These are phyloP conservation scores for Candolleomyces aberdarensis DNA, from an alignment of 768 basidiomycete species.

Conservation along the genomic window DNA sequence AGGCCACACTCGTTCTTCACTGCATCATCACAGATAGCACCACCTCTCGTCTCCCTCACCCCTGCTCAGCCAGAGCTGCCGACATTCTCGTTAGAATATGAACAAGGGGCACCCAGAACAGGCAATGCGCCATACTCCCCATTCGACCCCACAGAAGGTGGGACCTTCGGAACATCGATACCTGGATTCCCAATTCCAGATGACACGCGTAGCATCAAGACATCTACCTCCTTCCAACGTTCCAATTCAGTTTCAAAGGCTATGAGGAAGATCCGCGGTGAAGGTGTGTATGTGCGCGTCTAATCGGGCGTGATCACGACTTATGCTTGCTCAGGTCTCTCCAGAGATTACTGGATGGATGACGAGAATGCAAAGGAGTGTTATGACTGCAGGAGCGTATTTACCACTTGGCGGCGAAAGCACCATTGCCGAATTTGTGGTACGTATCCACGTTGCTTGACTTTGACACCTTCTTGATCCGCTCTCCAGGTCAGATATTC, in stretches of 20 bases:
- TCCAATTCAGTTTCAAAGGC: constrained; percentile 88
- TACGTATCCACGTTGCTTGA: constrained; percentile 27
- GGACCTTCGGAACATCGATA: constrained; percentile 68
- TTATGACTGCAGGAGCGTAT: constrained; percentile 92
- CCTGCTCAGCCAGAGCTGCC: constrained; percentile 80
- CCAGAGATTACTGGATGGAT: constrained; percentile 98
- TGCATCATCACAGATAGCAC: constrained; percentile 59
- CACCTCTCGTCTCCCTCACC: constrained; percentile 81
- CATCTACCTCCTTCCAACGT: constrained; percentile 64
- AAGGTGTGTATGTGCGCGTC: constrained; percentile 49
- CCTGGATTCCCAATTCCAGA: constrained; percentile 93
- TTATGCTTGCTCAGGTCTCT: constrained; percentile 55
- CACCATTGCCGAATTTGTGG: constrained; percentile 99
- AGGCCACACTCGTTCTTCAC: constrained; percentile 56
- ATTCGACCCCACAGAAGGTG: constrained; percentile 54
- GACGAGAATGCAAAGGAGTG: constrained; percentile 95
- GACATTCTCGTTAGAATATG: constrained; percentile 64
- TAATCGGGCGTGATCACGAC: neutral
- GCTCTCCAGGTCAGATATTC: constrained; percentile 81
- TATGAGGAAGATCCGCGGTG: constrained; percentile 85
- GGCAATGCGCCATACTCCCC: constrained; percentile 46
- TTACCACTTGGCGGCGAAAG: constrained; percentile 92
- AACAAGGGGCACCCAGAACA: constrained; percentile 53
- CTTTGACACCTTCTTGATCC: neutral
- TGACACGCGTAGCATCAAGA: constrained; percentile 84